Evolutionary conservation across 768 basidiomycete species (phyloP), one percentile per base, ranked within the genome.

Genomic region (Gyrodon lividus): DNA sequence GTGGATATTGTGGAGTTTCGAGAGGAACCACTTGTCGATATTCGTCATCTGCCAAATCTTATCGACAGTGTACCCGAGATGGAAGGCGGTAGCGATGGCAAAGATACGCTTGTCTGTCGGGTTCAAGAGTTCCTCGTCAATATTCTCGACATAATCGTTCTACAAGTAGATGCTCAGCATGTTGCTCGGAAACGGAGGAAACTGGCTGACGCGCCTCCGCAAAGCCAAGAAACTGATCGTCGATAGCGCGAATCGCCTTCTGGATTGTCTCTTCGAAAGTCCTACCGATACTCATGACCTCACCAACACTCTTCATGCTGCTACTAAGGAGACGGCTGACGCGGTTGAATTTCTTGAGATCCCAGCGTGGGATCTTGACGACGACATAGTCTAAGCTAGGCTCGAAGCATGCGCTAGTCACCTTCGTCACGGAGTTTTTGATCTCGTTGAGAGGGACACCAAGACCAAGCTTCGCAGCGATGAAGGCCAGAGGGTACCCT

Each of bases 201-300:
- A 7, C 37, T 23, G 31, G 10, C 47, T 0, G n/a, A 52, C 68
- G 3, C 48, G 82, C 92, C 78, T 90, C 86, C 2, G 89, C 84
- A 71, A 99, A 99, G 1, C 97, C 97, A 62, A 81, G 70, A 70
- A 98, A 99, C 56, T 86, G 87, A 63, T 97, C 96, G 66, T 98
- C 97, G 60, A 99, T 97, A 3, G 93, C 88, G 30, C 96, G 78
- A 55, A 98, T 96, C 4, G 96, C 97, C 74, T 99, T 98, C 70
- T 98, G 96, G 50, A 98, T 87, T 1, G 95, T 98, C 77, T 99
- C 96, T 69, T 98, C 96, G 64, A 99, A 99, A 5, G 94, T 97
- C 60, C 96, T 78, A 13, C 96, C 96, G 59, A 99, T 98, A 59
- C 91, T 92, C 97, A 99, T 99, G 51, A 99, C 96, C 71, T 99